A percentile compares a stretch with the other conserved stretches of the same genome.
Conservation (phyloP, 2,329 filamentous ascomycete species). For the Acarospora socialis region DNA sequence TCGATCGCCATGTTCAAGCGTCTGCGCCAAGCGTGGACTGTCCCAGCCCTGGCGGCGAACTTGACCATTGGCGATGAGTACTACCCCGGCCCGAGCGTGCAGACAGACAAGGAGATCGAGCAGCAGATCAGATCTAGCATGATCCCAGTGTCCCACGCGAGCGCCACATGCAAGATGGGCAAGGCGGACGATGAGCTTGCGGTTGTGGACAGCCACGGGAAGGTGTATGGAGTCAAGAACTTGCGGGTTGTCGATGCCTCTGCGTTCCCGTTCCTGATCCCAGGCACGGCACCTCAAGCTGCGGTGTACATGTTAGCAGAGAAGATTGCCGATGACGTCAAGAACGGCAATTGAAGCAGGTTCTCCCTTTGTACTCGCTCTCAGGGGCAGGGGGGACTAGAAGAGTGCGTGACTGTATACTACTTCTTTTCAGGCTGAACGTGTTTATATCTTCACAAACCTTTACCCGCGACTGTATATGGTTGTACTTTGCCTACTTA, state of each 20-base stretch:
- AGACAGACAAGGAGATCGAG: slow-evolving; percentile 32
- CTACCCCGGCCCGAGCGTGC: slow-evolving; percentile 18
- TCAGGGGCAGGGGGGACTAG: no score
- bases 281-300: slow-evolving; percentile 29
- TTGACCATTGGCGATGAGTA: slow-evolving; percentile 1
- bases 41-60: slow-evolving; percentile 15
- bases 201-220: slow-evolving; percentile 23
- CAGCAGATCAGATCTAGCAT: slow-evolving; percentile 19
- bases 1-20: slow-evolving; percentile 1
- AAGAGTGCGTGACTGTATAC: no score
- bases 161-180: slow-evolving; percentile 21
- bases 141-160: slow-evolving; percentile 22
- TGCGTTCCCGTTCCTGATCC: slow-evolving; percentile 22
- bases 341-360: no score
- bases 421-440: no score
- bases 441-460: no score
- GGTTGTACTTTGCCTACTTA: no score
- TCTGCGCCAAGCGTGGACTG: slow-evolving; percentile 4
- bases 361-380: no score
- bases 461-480: no score
- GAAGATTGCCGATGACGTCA: slow-evolving; percentile 27
- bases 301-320: slow-evolving; percentile 31
- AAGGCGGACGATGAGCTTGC: slow-evolving; percentile 3
- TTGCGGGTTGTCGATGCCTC: slow-evolving; percentile 28
- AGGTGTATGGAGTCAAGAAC: slow-evolving; percentile 25